Percentiles rank a stretch among this genome's conserved stretches.
Conservation (phyloP, 805 yeast species). For the Debaryomyces prosopidis region DNA sequence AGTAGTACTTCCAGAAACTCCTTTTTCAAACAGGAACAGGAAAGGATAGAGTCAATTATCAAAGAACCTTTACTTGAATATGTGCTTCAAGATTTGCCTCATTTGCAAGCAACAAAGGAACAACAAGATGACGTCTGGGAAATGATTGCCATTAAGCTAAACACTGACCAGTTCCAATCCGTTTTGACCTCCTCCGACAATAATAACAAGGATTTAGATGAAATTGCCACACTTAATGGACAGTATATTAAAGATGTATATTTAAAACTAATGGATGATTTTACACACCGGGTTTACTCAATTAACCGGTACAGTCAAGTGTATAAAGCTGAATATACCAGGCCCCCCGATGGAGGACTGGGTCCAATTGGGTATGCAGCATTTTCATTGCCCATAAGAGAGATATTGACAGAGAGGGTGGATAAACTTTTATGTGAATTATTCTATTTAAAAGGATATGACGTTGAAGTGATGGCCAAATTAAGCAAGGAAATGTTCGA, state of each 20-base stretch:
- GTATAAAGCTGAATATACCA: background rate
- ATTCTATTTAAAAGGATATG: slow-evolving; percentile 16
- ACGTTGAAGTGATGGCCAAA: slow-evolving; percentile 22
- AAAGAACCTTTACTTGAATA: slow-evolving; percentile 27
- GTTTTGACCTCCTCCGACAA: slow-evolving; percentile 6
- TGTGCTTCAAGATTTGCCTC: slow-evolving; percentile 31
- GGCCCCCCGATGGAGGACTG: background rate
- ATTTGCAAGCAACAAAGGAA: slow-evolving; percentile 24
- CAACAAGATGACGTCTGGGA: slow-evolving; percentile 34
- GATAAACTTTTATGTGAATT: slow-evolving; percentile 24
- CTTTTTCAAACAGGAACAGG: slow-evolving; percentile 26
- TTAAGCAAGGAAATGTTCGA: slow-evolving; percentile 21
- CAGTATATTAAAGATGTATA: slow-evolving; percentile 21
- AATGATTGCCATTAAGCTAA: slow-evolving; percentile 32
- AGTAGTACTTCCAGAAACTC: slow-evolving; percentile 14
- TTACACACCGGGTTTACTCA: slow-evolving; percentile 5
- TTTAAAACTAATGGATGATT: slow-evolving; percentile 14
- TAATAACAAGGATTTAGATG: slow-evolving; percentile 11
- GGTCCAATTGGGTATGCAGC: slow-evolving; percentile 8
- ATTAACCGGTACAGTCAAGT: background rate
- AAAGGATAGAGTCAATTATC: slow-evolving; percentile 19
- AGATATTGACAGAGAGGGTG: slow-evolving; percentile 9
- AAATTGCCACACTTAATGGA: slow-evolving; percentile 29
- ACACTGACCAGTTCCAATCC: slow-evolving; percentile 16
- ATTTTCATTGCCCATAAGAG: slow-evolving; percentile 12